Conservation (phyloP, 768 basidiomycete species). For the Mycena rosella region DNA sequence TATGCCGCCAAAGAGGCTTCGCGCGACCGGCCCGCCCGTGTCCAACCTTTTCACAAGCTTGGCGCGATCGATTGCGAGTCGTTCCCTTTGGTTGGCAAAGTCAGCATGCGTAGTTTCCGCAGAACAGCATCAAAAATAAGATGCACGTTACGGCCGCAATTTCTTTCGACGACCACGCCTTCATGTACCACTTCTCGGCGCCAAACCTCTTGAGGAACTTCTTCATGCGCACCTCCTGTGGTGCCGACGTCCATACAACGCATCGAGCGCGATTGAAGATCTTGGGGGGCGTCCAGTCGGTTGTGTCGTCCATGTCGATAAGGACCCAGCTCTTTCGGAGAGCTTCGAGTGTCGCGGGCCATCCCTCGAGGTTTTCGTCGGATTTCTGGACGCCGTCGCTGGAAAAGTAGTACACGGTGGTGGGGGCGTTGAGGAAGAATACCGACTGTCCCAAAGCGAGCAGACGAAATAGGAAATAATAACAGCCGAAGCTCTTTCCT, state of each 20-base stretch:
- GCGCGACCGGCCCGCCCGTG: slow-evolving; percentile 9
- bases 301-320: slow-evolving; percentile 9
- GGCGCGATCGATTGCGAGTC: background rate
- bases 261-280: background rate
- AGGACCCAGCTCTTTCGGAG: slow-evolving; percentile 7
- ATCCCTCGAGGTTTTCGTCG: background rate
- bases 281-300: background rate
- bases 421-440: background rate
- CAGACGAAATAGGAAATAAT: slow-evolving; percentile 20
- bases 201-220: background rate
- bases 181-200: slow-evolving; percentile 14
- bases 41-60: slow-evolving; percentile 1
- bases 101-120: background rate
- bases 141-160: slow-evolving; percentile 3
- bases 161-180: slow-evolving; percentile 18
- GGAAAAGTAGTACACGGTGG: background rate
- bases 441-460: slow-evolving; percentile 16
- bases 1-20: slow-evolving; percentile 2
- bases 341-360: background rate
- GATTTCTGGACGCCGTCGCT: background rate
- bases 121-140: background rate
- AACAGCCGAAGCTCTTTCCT: background rate
- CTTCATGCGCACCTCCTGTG: background rate
- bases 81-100: slow-evolving; percentile 7
- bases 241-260: slow-evolving; percentile 17